A percentile compares a stretch with the other conserved stretches of the same genome.
These are phyloP conservation scores for Plectosphaerella plurivora DNA, from an alignment of 2,329 filamentous ascomycete genomes.

Conservation along the genomic window DNA sequence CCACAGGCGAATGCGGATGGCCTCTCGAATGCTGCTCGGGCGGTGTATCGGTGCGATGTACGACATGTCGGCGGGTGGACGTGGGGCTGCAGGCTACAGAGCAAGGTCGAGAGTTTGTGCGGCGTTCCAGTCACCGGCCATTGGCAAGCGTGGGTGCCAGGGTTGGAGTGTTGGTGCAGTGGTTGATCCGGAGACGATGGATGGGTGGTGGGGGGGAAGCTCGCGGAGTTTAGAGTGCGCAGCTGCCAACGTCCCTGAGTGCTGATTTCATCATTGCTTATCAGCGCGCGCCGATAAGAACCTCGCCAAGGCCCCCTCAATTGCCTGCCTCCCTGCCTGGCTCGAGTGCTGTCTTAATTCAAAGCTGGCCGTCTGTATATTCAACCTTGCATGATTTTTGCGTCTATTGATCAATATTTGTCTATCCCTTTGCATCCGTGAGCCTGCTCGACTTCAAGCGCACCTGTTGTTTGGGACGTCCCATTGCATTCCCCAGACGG, in stretches of 20 bases:
- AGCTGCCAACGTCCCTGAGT: background rate
- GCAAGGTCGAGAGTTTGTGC: background rate
- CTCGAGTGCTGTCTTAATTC: too few species aligned
- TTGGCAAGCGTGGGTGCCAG: background rate
- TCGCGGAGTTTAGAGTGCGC: background rate
- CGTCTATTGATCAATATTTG: too few species aligned
- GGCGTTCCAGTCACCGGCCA: constrained; percentile 1
- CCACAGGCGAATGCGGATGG: constrained; percentile 70
- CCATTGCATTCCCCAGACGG: constrained; percentile 13
- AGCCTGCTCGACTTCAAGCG: background rate
- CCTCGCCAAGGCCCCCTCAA: background rate
- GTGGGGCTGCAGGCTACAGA: background rate
- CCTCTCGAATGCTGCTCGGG: constrained; percentile 87
- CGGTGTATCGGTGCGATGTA: constrained; percentile 92
- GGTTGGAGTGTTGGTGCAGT: background rate
- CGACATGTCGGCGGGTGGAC: constrained; percentile 60
- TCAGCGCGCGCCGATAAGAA: background rate
- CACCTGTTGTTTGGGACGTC: constrained; percentile 1
- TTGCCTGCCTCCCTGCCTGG: too few species aligned
- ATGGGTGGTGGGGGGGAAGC: background rate
- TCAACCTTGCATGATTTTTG: too few species aligned
- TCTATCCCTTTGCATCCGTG: too few species aligned
- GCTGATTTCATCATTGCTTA: constrained; percentile 1
- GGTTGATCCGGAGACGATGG: too few species aligned
- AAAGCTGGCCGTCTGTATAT: too few species aligned